Base-by-base conservation (phyloP, 495 filamentous ascomycete genomes). In the Xylaria intraflava region DNA sequence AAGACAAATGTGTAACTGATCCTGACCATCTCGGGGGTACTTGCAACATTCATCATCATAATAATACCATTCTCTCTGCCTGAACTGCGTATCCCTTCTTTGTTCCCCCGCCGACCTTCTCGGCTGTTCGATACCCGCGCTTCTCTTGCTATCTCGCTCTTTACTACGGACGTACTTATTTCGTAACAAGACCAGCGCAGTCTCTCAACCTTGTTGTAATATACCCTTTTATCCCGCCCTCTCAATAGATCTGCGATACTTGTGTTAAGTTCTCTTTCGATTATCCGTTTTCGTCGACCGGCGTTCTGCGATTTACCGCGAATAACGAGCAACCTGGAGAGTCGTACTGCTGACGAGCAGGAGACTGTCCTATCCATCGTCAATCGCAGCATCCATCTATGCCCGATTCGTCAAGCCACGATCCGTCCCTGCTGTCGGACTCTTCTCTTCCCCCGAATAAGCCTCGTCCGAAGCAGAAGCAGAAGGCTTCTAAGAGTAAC, bases 381-480 rank as follows among this genome's bases (percentile, higher is more conserved):
- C 46, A 36, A 51, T 58, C 50, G 50, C 59, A 64, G 56, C 56
- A 57, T 57, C 58, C 63, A 63, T 73, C 72, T 70, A 74, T 76
- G 72, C 71, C 72, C 63, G 72, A 70, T 76, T 62, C 57, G 71
- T 73, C 64, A 49, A 62, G 49, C 61, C 64, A 59, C 61, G 64
- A 66, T 44, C 61, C 58, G 53, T 67, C 62, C 42, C 51, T 59
- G 57, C 53, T 38, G 56, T 58, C 64, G 52, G 57, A 47, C 57
- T 57, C 64, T 27, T 66, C 63, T 49, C 55, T 55, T 46, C 58
- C 61, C 51, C 48, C 45, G 59, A 67, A 38, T 39, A 60, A 58
- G 43, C 48, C 54, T 59, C 61, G 62, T 48, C 57, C 49, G 55
- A 67, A 62, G 58, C 56, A 56, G 51, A 61, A 57, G 26, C 49